Base-by-base conservation (phyloP, 2,329 filamentous ascomycete genomes). In the Penicillium glabrum region DNA sequence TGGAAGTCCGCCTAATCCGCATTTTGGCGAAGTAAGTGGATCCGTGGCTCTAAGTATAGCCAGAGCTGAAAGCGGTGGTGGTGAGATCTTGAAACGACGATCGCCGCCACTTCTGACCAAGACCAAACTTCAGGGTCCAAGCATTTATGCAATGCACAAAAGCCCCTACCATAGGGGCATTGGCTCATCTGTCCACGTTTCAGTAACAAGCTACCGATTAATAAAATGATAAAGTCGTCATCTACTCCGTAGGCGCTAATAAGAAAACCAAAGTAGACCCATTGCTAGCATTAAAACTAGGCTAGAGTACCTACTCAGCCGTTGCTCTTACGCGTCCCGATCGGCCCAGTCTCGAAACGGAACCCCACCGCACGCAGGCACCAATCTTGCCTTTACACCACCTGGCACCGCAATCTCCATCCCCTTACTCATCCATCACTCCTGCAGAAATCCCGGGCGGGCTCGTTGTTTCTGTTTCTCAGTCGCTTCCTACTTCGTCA, bases 331-430 rank as follows among this genome's bases (percentile, higher is more conserved):
- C 64, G 64, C 64, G 64, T 66, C 62, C 61, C 56, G 63, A 62
- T 65, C 64, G 62, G 59, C 59, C 56, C 61, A 58, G 59, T 37
- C 64, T 66, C 60, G 61, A 65, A 65, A 64, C 61, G 62, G 64
- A 65, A 66, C 64, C 64, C 64, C 64, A 66, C 64, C 64, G 64
- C 64, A 65, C 63, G 64, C 63, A 66, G 63, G 63, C 63, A 62
- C 60, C 61, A 54, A 62, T 46, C 43, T 56, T 46, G 39, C 26
- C 49, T 51, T 53, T 54, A 33, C 51, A 51, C 53, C 37, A 41
- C 41, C 49, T 49, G 39, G 33, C 45, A 29, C 47, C 52, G 31
- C 24, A 41, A 35, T 41, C 39, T 41, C n/a, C 46, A 46, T 55
- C 46, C n/a, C 33, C 48, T 53, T 44, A 55, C 56, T 54, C 55